Percentiles rank a stretch among this genome's conserved stretches.
Conservation (phyloP, 768 basidiomycete species). For the Mycena filopes region DNA sequence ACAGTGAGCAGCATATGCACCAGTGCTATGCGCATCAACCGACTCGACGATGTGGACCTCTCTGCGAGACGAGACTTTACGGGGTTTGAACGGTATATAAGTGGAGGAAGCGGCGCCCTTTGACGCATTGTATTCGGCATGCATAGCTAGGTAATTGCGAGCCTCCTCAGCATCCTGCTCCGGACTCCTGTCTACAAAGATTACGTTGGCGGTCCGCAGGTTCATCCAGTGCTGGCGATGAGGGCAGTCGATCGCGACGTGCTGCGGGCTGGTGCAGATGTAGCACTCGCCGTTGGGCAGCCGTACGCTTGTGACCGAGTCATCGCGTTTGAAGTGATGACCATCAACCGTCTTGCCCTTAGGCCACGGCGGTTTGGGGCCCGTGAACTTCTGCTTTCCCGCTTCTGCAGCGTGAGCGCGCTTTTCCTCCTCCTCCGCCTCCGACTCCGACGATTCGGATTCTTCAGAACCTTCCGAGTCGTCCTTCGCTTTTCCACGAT, state of each 20-base stretch:
- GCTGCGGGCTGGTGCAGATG: slow-evolving; percentile 32
- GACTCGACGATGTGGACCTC: too few species aligned
- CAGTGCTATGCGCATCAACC: too few species aligned
- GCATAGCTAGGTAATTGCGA: slow-evolving; percentile 30
- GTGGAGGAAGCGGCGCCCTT: neutral
- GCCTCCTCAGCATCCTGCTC: neutral
- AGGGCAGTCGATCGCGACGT: neutral
- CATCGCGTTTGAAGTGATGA: slow-evolving; percentile 13
- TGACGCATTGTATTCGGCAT: slow-evolving; percentile 25
- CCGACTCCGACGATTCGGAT: too few species aligned
- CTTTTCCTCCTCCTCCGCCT: too few species aligned
- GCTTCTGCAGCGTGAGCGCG: too few species aligned
- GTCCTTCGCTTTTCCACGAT: too few species aligned
- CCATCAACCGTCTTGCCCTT: too few species aligned
- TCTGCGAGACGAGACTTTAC: too few species aligned
- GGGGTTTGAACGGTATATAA: neutral
- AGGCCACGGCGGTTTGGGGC: neutral
- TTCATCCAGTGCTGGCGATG: neutral
- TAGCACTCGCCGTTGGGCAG: slow-evolving; percentile 29
- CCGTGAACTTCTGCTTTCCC: too few species aligned
- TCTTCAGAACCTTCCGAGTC: too few species aligned
- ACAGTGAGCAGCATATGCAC: too few species aligned
- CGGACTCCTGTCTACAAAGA: neutral
- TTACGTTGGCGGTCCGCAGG: neutral
- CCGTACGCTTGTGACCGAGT: neutral